Evolutionary conservation across 1,139 yeast genomes (phyloP).

Genomic region (Scheffersomyces cryptocercus): DNA sequence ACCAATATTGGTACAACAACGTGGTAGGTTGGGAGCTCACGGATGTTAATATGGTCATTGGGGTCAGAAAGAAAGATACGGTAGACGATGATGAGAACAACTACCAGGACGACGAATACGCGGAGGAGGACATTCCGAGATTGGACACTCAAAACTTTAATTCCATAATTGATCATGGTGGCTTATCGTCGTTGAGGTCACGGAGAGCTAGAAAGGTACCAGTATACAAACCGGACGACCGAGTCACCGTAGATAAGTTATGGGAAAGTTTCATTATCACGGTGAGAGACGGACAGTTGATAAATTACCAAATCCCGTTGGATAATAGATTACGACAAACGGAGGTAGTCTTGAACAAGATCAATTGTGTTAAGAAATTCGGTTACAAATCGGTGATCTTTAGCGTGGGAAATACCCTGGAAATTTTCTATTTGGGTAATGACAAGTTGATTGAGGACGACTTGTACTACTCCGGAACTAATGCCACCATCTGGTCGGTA

Average conservation of each 20-base stretch:
- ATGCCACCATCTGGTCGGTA: constrained; percentile 26
- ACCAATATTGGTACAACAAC: constrained; percentile 63
- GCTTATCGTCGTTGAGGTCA: constrained; percentile 15
- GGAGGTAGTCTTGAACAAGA: constrained; percentile 38
- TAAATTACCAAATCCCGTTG: constrained; percentile 59
- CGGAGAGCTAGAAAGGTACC: background rate
- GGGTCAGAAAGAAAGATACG: constrained; percentile 53
- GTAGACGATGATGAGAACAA: constrained; percentile 12
- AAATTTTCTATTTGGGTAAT: constrained; percentile 72
- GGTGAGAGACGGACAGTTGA: constrained; percentile 60
- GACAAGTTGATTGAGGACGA: constrained; percentile 46
- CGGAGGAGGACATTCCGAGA: constrained; percentile 13
- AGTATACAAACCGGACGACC: constrained; percentile 2
- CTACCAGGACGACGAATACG: constrained; percentile 8
- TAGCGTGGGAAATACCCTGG: constrained; percentile 70
- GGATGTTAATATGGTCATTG: constrained; percentile 75
- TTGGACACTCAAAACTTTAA: constrained; percentile 9
- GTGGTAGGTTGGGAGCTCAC: constrained; percentile 80
- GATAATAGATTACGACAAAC: constrained; percentile 33
- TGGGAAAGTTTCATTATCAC: constrained; percentile 85
- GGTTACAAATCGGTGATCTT: constrained; percentile 79
- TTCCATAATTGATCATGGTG: constrained; percentile 19
- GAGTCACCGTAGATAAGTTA: constrained; percentile 24
- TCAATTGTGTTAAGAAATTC: constrained; percentile 53
- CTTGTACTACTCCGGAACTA: constrained; percentile 37